phyloP scores from a whole-genome alignment of 345 rosid species.

The Pistacia atlantica region DNA sequence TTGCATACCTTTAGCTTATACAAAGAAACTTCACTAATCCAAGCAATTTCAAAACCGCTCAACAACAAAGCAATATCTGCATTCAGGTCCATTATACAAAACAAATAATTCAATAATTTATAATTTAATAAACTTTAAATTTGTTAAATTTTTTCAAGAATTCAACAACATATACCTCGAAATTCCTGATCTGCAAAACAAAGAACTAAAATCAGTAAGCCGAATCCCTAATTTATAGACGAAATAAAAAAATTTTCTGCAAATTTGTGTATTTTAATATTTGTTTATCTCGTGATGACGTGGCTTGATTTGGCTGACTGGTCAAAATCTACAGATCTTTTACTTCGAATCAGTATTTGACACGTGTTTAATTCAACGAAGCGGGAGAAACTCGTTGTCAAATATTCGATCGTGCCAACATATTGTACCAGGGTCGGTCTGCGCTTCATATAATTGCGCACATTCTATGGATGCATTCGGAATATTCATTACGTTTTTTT shows the following conservation, averaged over 20 bases:
- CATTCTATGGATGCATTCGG: neutral
- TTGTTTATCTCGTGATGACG: neutral
- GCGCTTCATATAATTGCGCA: neutral
- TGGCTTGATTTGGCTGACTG: neutral
- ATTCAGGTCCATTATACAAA: neutral
- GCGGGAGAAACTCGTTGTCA: neutral
- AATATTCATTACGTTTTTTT: no score
- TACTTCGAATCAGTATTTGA: neutral
- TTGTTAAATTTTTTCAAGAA: neutral
- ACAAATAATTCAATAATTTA: neutral
- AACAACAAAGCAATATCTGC: constrained; percentile 9
- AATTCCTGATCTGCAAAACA: neutral
- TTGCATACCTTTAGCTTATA: no score
- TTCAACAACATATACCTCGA: neutral
- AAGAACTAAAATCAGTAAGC: neutral
- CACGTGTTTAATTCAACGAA: neutral
- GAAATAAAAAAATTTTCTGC: neutral
- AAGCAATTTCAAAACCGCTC: neutral
- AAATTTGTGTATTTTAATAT: no score
- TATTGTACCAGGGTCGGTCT: neutral
- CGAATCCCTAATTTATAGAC: neutral
- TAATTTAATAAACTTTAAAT: neutral
- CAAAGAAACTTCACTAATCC: neutral
- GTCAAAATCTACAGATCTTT: neutral
- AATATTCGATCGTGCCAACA: neutral